phyloP scores from a whole-genome alignment of 2,329 filamentous ascomycete species.

The Cladobotryum mycophilum region DNA sequence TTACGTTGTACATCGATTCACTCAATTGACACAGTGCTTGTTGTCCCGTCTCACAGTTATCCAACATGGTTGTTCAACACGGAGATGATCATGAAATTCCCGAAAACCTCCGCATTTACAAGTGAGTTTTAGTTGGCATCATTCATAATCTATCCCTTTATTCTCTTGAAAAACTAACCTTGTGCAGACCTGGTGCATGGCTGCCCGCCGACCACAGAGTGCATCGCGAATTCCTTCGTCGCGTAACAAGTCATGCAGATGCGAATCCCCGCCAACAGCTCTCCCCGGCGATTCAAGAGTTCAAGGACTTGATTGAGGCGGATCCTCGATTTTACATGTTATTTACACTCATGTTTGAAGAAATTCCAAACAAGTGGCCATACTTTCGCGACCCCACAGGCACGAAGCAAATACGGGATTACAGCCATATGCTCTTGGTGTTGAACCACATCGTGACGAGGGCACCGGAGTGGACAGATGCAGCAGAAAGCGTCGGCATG shows the following conservation, averaged over 20 bases:
- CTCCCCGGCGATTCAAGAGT: conserved; percentile 56
- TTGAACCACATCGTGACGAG: conserved; percentile 53
- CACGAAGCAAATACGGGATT: conserved; percentile 56
- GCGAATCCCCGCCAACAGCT: conserved; percentile 41
- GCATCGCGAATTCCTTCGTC: conserved; percentile 57
- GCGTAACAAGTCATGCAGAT: conserved; percentile 50
- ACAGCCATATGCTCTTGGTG: conserved; percentile 58
- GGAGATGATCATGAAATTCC: not conserved
- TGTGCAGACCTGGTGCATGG: conserved; percentile 49
- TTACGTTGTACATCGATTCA: no score
- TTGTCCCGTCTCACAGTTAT: not conserved
- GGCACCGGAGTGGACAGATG: conserved; percentile 48
- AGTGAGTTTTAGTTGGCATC: not conserved
- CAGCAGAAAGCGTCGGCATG: conserved; percentile 44
- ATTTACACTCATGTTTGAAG: conserved; percentile 61
- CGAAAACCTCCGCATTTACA: not conserved
- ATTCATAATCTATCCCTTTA: not conserved
- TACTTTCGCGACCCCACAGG: conserved; percentile 59
- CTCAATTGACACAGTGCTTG: no score
- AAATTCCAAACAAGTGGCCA: conserved; percentile 37
- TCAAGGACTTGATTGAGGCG: conserved; percentile 58
- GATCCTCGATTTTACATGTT: conserved; percentile 61
- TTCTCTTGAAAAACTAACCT: no score
- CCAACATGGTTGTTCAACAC: not conserved
- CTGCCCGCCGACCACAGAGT: conserved; percentile 57